These are phyloP conservation scores for Schoenoplectus triqueter DNA, from an alignment of 202 grass and related monocot species.

Conservation along the genomic window DNA sequence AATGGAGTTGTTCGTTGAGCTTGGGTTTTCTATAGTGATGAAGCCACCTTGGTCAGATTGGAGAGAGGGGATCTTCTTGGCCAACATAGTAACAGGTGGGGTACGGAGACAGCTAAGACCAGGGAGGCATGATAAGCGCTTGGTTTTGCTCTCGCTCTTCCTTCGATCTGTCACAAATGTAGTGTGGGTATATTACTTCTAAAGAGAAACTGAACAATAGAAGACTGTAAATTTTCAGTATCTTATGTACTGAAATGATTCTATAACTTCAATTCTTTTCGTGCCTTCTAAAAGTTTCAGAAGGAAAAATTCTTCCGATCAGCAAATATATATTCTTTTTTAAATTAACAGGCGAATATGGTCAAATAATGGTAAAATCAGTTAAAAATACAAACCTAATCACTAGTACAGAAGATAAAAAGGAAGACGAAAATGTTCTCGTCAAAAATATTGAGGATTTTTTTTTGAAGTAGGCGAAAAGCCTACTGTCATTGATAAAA, in stretches of 20 bases:
- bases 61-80: conserved; percentile 58
- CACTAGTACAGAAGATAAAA: background rate
- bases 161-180: conserved; percentile 30
- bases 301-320: background rate
- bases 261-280: background rate
- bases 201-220: background rate
- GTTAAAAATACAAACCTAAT: background rate
- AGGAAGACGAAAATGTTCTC: background rate
- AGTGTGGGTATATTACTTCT: conserved; percentile 17
- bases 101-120: conserved; percentile 73
- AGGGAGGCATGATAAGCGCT: conserved; percentile 60
- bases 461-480: no score
- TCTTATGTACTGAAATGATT: conserved; percentile 7
- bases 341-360: background rate
- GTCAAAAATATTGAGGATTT: background rate
- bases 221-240: conserved; percentile 22
- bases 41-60: conserved; percentile 65
- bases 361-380: background rate
- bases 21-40: conserved; percentile 93
- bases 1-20: conserved; percentile 44
- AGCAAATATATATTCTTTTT: background rate
- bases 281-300: background rate
- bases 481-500: no score
- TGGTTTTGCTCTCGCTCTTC: conserved; percentile 59
- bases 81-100: conserved; percentile 40